Evolutionary conservation across 768 basidiomycete genomes (phyloP).

Genomic region (Tricholoma furcatifolium): DNA sequence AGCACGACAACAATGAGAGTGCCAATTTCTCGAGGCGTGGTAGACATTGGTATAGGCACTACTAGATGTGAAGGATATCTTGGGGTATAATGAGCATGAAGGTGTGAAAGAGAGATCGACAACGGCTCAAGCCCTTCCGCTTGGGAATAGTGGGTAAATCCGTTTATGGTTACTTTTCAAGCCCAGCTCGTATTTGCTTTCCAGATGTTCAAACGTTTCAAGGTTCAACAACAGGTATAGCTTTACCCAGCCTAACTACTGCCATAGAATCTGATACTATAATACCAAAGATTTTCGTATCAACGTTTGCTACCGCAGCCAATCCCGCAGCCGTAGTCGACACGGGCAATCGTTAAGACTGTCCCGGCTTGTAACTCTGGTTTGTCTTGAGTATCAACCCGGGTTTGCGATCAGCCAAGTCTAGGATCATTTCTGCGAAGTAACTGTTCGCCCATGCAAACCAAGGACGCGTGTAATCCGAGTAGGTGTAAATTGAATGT

Average conservation of each 20-base stretch:
- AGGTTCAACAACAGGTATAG: neutral
- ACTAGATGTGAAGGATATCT: neutral
- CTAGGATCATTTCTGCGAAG: slow-evolving; percentile 80
- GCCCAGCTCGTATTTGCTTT: no score
- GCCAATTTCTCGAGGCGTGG: slow-evolving; percentile 74
- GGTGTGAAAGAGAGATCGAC: neutral
- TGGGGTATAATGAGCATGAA: slow-evolving; percentile 13
- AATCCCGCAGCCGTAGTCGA: slow-evolving; percentile 7
- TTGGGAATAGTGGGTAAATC: no score
- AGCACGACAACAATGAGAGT: slow-evolving; percentile 92
- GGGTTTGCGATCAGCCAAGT: slow-evolving; percentile 74
- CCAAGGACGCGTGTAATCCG: slow-evolving; percentile 68
- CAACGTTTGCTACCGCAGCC: slow-evolving; percentile 5
- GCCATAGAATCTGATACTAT: neutral
- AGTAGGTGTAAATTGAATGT: slow-evolving; percentile 55
- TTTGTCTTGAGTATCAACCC: slow-evolving; percentile 57
- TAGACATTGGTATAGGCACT: slow-evolving; percentile 43
- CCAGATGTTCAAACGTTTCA: neutral
- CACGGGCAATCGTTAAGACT: slow-evolving; percentile 20
- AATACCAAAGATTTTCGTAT: neutral
- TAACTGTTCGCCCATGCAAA: slow-evolving; percentile 86
- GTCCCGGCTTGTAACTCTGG: slow-evolving; percentile 56
- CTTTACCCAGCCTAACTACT: no score
- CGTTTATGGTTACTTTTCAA: no score
- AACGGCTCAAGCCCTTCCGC: no score